Evolutionary conservation across 1,139 yeast genomes (phyloP), one percentile per base, ranked within the genome.

Genomic region (Yamadazyma taylorii): DNA sequence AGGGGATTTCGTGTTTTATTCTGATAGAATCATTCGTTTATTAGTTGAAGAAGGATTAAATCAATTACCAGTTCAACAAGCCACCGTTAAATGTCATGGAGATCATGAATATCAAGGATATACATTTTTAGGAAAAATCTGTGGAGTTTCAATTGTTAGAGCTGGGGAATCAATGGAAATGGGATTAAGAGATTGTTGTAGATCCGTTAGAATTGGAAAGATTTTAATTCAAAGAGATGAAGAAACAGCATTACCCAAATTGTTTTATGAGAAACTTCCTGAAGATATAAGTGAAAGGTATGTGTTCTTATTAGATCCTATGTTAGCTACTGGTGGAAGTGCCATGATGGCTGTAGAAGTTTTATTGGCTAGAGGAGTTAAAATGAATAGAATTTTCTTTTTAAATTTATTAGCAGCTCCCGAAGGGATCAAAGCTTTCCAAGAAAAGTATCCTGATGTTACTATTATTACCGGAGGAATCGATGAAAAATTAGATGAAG

Each of bases 161-260:
- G 98, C 98, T 6, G 98, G 98, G 47, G 98, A 92, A 64, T 83
- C 95, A 31, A 92, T 92, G 98, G 98, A 92, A 63, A 95, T 88
- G 75, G 98, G 97, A 16, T 72, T 92, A 47, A 79, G 98, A 59
- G 97, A 71, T 66, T 87, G 97, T 65, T 89, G 97, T 61, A 77
- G 98, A 51, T 85, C 95, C 7, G 98, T 92, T 30, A 77, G 97
- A 58, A 86, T 92, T 45, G 98, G 98, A 38, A 92, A 92, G 70
- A 92, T 92, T 49, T 73, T 92, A 58, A 92, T 92, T 52, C 98
- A 92, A 70, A 78, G 98, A 61, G 97, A 92, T 57, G 98, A 92
- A 63, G 98, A 90, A 64, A 90, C 66, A 41, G 77, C 79, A 12
- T 59, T 73, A 49, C 92, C 94, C 31, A 83, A 83, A 58, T 63